Evolutionary conservation across 345 rosid genomes (phyloP).

Genomic region (Sonneratia alba): DNA sequence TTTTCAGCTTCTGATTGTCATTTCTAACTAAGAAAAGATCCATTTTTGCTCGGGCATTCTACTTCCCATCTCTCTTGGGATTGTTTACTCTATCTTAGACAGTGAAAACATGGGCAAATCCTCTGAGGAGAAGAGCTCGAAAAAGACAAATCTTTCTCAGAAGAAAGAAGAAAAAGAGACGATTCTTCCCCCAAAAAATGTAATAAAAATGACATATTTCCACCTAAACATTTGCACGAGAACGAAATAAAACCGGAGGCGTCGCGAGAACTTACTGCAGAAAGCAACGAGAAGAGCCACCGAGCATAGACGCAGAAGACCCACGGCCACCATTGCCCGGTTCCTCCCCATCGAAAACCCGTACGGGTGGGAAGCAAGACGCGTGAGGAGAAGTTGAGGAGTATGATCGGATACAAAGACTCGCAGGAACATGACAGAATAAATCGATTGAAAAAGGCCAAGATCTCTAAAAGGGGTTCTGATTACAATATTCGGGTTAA

Average conservation of each 20-base stretch:
- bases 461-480: too few relatives aligned
- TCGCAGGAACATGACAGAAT: too few relatives aligned
- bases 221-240: background rate
- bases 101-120: background rate
- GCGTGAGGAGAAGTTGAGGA: too few relatives aligned
- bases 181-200: background rate
- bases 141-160: background rate
- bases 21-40: too few relatives aligned
- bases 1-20: too few relatives aligned
- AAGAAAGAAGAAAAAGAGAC: background rate
- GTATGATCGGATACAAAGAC: too few relatives aligned
- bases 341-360: background rate
- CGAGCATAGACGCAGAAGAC: constrained; percentile 3
- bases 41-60: too few relatives aligned
- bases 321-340: background rate
- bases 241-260: background rate
- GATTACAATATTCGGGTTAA: too few relatives aligned
- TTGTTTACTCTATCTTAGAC: background rate
- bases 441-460: too few relatives aligned
- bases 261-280: constrained; percentile 4
- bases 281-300: background rate
- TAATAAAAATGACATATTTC: too few relatives aligned
- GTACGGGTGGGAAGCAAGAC: too few relatives aligned
- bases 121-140: background rate
- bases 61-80: background rate